Percentiles rank a stretch among this genome's conserved stretches.
phyloP scores from a whole-genome alignment of 441 rosid species.

The Theobroma grandiflorum region DNA sequence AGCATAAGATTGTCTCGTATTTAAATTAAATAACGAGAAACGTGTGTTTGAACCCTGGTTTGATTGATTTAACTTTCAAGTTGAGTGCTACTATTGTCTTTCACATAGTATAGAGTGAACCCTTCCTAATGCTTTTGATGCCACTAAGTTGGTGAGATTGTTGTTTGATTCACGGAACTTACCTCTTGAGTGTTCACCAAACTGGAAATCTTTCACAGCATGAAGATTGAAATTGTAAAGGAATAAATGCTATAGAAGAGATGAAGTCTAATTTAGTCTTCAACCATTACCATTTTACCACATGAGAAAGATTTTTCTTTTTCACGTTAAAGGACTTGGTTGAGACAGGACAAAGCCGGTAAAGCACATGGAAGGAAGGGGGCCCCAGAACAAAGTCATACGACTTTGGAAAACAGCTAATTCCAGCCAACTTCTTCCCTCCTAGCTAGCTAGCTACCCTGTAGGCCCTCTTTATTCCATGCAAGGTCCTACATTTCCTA shows the following conservation, averaged over 20 bases:
- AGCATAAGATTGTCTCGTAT: no score
- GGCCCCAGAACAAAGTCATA: background rate
- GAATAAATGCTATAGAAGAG: background rate
- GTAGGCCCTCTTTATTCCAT: background rate
- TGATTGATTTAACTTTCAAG: slow-evolving; percentile 1
- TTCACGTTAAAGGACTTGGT: background rate
- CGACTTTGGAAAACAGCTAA: background rate
- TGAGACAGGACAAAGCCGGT: background rate
- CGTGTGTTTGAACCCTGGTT: background rate
- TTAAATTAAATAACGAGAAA: no score
- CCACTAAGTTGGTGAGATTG: background rate
- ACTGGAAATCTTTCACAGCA: background rate
- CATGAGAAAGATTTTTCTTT: background rate
- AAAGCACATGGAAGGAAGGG: background rate
- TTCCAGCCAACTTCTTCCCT: background rate
- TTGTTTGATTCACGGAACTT: slow-evolving; percentile 14
- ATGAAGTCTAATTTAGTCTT: background rate
- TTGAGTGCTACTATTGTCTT: background rate
- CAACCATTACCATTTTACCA: background rate
- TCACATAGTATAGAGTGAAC: background rate
- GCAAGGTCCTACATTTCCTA: slow-evolving; percentile 8
- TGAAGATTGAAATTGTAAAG: background rate
- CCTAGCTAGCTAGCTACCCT: no score
- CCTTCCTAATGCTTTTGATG: background rate
- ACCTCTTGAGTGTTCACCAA: background rate